phyloP scores from a whole-genome alignment of 1,139 yeast genomes.

The Debaryomycetaceae sp. region DNA sequence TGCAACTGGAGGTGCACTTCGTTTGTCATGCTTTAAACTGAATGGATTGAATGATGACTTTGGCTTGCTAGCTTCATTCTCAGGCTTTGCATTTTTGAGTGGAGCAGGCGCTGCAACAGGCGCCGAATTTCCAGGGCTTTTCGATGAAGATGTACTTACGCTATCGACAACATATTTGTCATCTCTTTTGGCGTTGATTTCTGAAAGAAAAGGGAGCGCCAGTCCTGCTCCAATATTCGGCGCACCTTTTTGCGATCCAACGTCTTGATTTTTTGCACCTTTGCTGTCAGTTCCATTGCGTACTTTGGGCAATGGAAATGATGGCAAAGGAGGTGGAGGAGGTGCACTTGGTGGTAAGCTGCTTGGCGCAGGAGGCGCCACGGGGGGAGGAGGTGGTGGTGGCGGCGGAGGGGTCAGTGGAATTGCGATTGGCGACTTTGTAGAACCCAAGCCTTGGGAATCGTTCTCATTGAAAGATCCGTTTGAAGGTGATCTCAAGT shows the following conservation, averaged over 20 bases:
- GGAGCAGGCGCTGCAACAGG: slow-evolving; percentile 9
- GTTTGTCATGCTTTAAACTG: neutral
- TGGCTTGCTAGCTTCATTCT: neutral
- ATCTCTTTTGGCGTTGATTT: slow-evolving; percentile 53
- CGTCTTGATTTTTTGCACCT: neutral
- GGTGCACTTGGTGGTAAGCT: slow-evolving; percentile 16
- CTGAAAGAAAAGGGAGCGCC: slow-evolving; percentile 49
- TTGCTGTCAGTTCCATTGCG: slow-evolving; percentile 11
- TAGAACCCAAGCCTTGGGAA: neutral
- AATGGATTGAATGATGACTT: neutral
- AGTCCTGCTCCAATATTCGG: slow-evolving; percentile 16
- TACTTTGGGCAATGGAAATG: slow-evolving; percentile 10
- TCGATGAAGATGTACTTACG: neutral
- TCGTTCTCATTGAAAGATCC: slow-evolving; percentile 14
- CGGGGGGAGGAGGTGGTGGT: slow-evolving; percentile 2
- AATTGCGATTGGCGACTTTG: neutral
- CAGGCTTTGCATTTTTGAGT: neutral
- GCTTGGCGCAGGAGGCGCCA: slow-evolving; percentile 8
- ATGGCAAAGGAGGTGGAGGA: slow-evolving; percentile 26
- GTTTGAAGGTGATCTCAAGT: slow-evolving; percentile 21
- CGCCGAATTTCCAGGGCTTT: slow-evolving; percentile 5
- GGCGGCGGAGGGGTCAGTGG: slow-evolving; percentile 1
- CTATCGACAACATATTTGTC: slow-evolving; percentile 59
- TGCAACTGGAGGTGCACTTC: slow-evolving; percentile 10
- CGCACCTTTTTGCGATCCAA: slow-evolving; percentile 10